These are phyloP conservation scores for Vigna hirtella DNA, from an alignment of 306 rosid genomes.

Conservation along the genomic window DNA sequence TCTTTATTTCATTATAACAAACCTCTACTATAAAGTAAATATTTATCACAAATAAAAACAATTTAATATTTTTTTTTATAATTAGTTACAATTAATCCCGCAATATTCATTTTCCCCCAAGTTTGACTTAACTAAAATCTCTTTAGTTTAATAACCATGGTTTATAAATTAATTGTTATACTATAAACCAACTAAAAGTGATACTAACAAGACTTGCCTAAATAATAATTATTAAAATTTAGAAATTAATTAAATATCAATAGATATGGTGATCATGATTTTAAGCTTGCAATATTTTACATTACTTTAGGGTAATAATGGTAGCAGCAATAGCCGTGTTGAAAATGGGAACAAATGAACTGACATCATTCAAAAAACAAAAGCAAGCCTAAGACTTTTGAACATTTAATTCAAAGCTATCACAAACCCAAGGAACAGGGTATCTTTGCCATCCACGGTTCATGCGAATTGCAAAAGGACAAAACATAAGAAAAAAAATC, in stretches of 20 bases:
- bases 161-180: too few species aligned
- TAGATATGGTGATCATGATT: background rate
- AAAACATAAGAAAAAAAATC: constrained; percentile 11
- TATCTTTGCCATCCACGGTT: constrained; percentile 20
- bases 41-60: too few species aligned
- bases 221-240: too few species aligned
- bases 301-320: background rate
- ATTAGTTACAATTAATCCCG: too few species aligned
- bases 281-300: background rate
- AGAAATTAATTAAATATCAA: too few species aligned
- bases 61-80: too few species aligned
- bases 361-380: constrained; percentile 3
- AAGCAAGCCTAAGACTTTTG: constrained; percentile 24
- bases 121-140: background rate
- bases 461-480: constrained; percentile 12
- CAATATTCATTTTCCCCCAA: background rate
- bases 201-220: too few species aligned
- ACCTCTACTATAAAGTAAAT: too few species aligned
- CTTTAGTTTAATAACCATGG: background rate
- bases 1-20: too few species aligned
- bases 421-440: constrained; percentile 11
- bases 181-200: too few species aligned
- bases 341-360: constrained; percentile 18
- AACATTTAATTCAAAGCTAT: background rate
- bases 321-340: background rate